These are phyloP conservation scores for Cynanchum wilfordii DNA, from an alignment of 257 asterid genomes.

Conservation along the genomic window DNA sequence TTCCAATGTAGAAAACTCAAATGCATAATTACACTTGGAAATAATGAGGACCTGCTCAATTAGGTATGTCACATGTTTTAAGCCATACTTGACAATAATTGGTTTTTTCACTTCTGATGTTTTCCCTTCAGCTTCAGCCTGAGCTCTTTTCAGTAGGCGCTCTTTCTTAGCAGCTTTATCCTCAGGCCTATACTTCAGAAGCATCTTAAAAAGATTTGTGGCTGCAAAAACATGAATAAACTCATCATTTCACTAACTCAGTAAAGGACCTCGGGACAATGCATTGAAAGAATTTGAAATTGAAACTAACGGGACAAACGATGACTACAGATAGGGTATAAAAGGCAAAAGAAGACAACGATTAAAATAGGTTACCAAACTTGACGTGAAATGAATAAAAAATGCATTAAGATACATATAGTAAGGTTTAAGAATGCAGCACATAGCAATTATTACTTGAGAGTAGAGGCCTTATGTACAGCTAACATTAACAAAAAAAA, in stretches of 20 bases:
- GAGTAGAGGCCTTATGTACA: background rate
- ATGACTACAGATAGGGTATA: background rate
- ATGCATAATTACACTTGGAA: background rate
- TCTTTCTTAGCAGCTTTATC: conserved; percentile 42
- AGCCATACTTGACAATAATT: conserved; percentile 40
- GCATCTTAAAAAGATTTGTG: conserved; percentile 43
- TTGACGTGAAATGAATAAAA: too few relatives aligned
- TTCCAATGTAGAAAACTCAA: background rate
- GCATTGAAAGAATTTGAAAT: background rate
- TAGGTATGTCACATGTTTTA: conserved; percentile 42
- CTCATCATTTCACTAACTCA: background rate
- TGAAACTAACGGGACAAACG: background rate
- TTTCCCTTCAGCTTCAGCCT: conserved; percentile 46
- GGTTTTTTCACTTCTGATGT: conserved; percentile 39
- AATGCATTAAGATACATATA: background rate
- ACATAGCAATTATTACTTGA: background rate
- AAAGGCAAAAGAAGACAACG: background rate
- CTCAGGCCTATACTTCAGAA: conserved; percentile 45
- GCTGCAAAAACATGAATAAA: conserved; percentile 16
- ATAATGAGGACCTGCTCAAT: conserved; percentile 34
- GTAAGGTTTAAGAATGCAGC: background rate
- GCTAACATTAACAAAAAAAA: too few relatives aligned
- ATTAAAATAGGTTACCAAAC: too few relatives aligned
- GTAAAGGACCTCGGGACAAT: background rate
- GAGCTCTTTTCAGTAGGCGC: conserved; percentile 41